Conservation (phyloP, 208 protist species). For the Acanthamoeba lenticulata region DNA sequence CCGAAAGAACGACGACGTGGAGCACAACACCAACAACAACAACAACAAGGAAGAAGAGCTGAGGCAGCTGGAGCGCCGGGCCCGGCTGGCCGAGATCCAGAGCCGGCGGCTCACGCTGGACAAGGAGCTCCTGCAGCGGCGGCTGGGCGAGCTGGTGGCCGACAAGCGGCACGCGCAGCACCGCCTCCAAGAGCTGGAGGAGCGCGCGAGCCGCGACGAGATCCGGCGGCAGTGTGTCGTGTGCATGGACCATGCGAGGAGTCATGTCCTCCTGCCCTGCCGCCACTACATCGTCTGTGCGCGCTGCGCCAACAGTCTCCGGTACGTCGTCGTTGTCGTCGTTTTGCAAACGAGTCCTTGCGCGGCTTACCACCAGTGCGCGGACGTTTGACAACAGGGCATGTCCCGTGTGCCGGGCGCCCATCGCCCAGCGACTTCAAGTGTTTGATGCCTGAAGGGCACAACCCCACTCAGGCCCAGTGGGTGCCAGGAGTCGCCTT, state of each 20-base stretch:
- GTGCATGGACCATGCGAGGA: slow-evolving; percentile 11
- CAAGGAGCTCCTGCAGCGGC: background rate
- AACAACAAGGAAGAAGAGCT: background rate
- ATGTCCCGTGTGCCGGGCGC: background rate
- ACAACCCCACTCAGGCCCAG: no score
- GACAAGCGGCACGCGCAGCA: background rate
- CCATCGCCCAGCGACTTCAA: background rate
- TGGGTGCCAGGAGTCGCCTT: no score
- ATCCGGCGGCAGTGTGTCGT: slow-evolving; percentile 27
- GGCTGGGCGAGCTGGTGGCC: background rate
- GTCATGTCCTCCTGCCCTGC: background rate
- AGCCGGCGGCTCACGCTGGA: background rate
- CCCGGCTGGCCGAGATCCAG: background rate
- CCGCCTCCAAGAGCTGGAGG: background rate
- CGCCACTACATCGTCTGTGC: background rate
- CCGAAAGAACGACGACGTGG: background rate
- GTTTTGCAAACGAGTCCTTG: no score
- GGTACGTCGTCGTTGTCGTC: background rate
- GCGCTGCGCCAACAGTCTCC: background rate
- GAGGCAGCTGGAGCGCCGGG: background rate
- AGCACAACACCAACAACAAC: background rate
- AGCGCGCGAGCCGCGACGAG: background rate
- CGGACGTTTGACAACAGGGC: background rate
- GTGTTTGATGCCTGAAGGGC: background rate
- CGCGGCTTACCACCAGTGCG: background rate